Evolutionary conservation across 1,284 basidiomycete genomes (phyloP).

Genomic region (Coriolopsis trogii): DNA sequence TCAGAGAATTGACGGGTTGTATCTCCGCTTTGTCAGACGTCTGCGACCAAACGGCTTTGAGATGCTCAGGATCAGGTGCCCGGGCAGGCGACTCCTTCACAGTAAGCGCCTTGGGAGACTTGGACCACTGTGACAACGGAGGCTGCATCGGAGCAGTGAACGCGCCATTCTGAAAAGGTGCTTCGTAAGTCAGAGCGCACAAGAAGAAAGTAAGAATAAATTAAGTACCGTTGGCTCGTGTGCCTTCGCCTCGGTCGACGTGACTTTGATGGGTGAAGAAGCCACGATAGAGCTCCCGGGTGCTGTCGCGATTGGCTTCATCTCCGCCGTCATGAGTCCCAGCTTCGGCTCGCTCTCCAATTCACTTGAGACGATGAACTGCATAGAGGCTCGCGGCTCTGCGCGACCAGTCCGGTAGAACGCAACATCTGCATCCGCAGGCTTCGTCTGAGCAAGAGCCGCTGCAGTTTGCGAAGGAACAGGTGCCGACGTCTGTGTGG

Average conservation of each 20-base stretch:
- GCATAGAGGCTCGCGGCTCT: constrained; percentile 51
- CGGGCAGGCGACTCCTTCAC: constrained; percentile 67
- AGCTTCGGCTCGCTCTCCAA: constrained; percentile 46
- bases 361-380: constrained; percentile 79
- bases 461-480: constrained; percentile 28
- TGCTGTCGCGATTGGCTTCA: background rate
- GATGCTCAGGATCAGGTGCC: constrained; percentile 73
- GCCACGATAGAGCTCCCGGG: background rate
- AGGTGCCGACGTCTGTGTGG: constrained; percentile 10
- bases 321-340: background rate
- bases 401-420: constrained; percentile 67
- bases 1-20: constrained; percentile 74
- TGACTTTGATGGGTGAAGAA: constrained; percentile 18
- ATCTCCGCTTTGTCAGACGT: constrained; percentile 64
- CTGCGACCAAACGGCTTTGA: constrained; percentile 85
- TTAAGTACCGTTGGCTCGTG: background rate
- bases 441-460: constrained; percentile 36
- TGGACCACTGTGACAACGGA: constrained; percentile 53
- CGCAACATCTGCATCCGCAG: constrained; percentile 66
- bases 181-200: background rate
- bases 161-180: constrained; percentile 23
- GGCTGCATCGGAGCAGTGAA: constrained; percentile 52
- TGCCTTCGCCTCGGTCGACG: no score
- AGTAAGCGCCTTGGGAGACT: constrained; percentile 58
- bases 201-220: background rate